Conservation (phyloP, 2,329 filamentous ascomycete genomes). For the Aspergillus phoenicis region DNA sequence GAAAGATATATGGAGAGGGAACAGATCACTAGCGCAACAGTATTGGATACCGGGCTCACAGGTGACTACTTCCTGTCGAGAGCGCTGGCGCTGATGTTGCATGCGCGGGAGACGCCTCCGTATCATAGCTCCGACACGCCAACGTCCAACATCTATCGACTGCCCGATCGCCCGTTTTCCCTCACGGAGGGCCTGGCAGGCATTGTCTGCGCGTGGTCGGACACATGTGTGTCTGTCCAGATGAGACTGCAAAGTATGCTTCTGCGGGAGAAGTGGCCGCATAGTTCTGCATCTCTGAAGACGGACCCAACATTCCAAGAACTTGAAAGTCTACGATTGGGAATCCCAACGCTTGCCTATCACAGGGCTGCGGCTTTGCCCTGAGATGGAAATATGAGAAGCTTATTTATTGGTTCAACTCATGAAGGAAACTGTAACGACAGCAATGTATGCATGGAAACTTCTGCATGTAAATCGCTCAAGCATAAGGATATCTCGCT, state of each 20-base stretch:
- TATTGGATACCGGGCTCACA: conserved; percentile 24
- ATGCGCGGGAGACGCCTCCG: conserved; percentile 41
- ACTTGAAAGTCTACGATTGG: conserved; percentile 27
- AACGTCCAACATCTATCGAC: conserved; percentile 36
- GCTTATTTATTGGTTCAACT: not conserved
- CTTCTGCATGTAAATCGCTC: not conserved
- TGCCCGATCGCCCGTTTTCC: conserved; percentile 44
- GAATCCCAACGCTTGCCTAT: conserved; percentile 35
- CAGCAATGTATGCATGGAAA: not conserved
- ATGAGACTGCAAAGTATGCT: conserved; percentile 39
- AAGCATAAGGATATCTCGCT: not conserved
- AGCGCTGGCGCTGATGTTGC: conserved; percentile 41
- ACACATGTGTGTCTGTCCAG: conserved; percentile 40
- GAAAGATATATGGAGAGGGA: conserved; percentile 25
- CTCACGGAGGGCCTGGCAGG: conserved; percentile 46
- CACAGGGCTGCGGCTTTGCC: conserved; percentile 30
- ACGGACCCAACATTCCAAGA: conserved; percentile 27
- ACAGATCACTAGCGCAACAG: not conserved
- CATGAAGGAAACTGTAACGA: not conserved
- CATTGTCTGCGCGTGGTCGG: conserved; percentile 46
- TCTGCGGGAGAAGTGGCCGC: conserved; percentile 18
- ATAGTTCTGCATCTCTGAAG: conserved; percentile 8
- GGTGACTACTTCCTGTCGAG: conserved; percentile 43
- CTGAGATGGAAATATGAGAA: not conserved
- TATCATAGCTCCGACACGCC: conserved; percentile 28